Percentiles rank a stretch among this genome's conserved stretches.
phyloP scores from a whole-genome alignment of 2,329 filamentous ascomycete species.

The Ophiostoma piceae region DNA sequence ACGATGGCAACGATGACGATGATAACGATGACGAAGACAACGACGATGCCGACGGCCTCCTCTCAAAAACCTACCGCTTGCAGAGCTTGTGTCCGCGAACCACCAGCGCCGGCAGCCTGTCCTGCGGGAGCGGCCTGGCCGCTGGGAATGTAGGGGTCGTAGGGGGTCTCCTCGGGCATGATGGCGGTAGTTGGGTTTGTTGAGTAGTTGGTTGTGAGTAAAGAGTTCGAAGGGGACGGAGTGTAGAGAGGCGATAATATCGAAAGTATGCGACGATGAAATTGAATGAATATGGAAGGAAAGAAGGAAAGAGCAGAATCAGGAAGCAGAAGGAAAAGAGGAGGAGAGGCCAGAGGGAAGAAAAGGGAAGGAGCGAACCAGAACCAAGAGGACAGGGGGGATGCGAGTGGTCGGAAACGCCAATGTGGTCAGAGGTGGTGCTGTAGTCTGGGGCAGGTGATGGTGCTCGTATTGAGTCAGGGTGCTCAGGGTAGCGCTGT shows the following conservation, averaged over 20 bases:
- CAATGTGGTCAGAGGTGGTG: constrained; percentile 10
- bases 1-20: too few species aligned
- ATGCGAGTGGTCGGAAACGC: constrained; percentile 1
- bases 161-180: constrained; percentile 60
- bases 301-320: constrained; percentile 11
- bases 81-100: constrained; percentile 57
- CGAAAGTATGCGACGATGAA: neutral
- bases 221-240: constrained; percentile 5
- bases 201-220: too few species aligned
- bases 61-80: constrained; percentile 67
- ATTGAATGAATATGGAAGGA: neutral
- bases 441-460: neutral
- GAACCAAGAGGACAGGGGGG: constrained; percentile 12
- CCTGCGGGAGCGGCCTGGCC: constrained; percentile 48
- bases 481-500: neutral
- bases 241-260: too few species aligned
- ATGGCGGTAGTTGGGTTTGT: constrained; percentile 29
- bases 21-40: too few species aligned
- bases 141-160: constrained; percentile 84
- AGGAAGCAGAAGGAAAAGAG: constrained; percentile 6
- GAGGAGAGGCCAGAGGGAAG: constrained; percentile 12
- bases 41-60: too few species aligned
- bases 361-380: constrained; percentile 13
- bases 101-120: constrained; percentile 40
- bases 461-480: neutral